Evolutionary conservation across 140 eudicot genomes (phyloP), one percentile per base, ranked within the genome.

Genomic region (Anethum foeniculum): DNA sequence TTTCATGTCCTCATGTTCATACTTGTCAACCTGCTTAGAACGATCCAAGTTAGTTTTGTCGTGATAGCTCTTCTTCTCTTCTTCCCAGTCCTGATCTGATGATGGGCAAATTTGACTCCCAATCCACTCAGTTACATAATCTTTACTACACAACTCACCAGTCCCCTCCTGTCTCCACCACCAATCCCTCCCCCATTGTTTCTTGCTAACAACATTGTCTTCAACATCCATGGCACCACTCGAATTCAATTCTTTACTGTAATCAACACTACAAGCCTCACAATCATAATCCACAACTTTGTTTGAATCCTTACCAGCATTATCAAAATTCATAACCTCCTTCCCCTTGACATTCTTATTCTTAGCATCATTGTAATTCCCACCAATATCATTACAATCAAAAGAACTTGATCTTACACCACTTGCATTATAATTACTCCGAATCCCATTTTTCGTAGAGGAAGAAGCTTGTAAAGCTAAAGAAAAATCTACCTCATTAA

Each of bases 111-210:
- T 93, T 64, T 96, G 99, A 86, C 97, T 93, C 16, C 99, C 99
- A 15, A 96, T 96, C 99, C 99, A 96, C 85, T 96, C 99, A 65
- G 78, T 89, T 39, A 96, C 99, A 80, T 96, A 96, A 80, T 96
- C 99, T 84, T 90, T 93, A 56, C 91, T 86, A 21, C 96, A 81
- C 69, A 91, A 83, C 79, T 96, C 78, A 25, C 58, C 78, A 44
- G 56, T 74, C 38, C 78, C 78, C 78, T 74, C 78, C 36, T 74
- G 78, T 74, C 36, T 96, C 99, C 99, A 96, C 99, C 99, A 96
- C 99, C 99, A 96, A 84, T 96, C 99, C 78, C 91, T 96, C 51
- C 99, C 97, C 98, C 98, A 93, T 86, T 91, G 99, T 79, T 95
- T 92, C 76, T 84, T 82, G 34, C 87, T 81, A 23, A 19, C 46